Base-by-base conservation (phyloP, 2,329 filamentous ascomycete genomes). In the Cladosporium velox region DNA sequence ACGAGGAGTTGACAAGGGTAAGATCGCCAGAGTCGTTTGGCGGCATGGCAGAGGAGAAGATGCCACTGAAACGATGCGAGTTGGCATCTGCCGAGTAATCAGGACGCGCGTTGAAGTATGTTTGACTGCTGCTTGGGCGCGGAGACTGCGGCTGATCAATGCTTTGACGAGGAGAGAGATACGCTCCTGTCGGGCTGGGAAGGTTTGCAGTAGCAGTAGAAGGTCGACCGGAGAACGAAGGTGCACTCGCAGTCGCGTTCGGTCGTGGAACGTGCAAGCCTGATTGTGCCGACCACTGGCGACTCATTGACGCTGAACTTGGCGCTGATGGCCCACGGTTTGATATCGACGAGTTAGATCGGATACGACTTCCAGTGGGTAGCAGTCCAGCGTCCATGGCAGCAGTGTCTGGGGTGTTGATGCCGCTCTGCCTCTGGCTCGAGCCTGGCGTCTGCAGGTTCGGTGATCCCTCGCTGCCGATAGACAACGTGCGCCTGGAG, bases 401-500 rank as follows among this genome's bases (percentile, higher is more conserved):
- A 66, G 38, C 65, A 24, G 64, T 59, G 49, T 64, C 69, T 15
- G 71, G 71, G 47, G 84, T 84, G 71, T 91, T 88, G 61, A 89
- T 87, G 32, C 87, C 89, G 73, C 88, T 91, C 71, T 87, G 82
- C 62, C 88, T 87, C 69, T 85, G 85, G 62, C 70, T 71, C 4
- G 72, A 64, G 21, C 75, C 73, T 18, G 70, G 75, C 59, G 59
- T 79, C 55, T 76, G 75, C 57, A 80, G 74, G 1, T 77, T 66
- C 2, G 70, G 70, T 15, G 71, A 72, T 11, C 61, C 65, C 30
- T 77, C 73, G 78, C 70, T 81, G 70, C 62, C 79, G 12, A 72
- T 67, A 11, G 75, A 77, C 52, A 72, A 54, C 5, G 74, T 81
- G 26, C 81, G 79, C 65, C 79, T 81, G 34, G 77, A 79, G 38